Conservation (phyloP, 73 alveolate species). For the Effrenium voratum region DNA sequence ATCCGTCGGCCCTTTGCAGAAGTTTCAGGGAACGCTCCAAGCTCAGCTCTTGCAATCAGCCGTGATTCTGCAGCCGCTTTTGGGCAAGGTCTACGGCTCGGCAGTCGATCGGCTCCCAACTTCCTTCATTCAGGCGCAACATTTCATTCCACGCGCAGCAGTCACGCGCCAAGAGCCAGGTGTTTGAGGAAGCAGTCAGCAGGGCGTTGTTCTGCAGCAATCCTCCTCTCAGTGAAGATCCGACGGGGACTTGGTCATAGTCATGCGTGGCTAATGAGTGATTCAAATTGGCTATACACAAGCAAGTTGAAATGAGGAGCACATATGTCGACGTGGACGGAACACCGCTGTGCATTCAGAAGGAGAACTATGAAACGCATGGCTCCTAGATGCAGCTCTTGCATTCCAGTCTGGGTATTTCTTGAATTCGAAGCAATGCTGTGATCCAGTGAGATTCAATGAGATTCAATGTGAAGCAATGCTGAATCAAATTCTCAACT, state of each 20-base stretch:
- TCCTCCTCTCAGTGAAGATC: constrained; percentile 89
- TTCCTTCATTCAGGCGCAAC: constrained; percentile 53
- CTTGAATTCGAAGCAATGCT: neutral
- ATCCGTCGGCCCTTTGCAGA: constrained; percentile 87
- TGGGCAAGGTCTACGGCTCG: constrained; percentile 52
- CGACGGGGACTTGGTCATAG: neutral
- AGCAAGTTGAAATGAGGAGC: neutral
- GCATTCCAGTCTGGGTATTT: neutral
- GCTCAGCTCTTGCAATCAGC: neutral
- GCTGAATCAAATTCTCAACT: neutral
- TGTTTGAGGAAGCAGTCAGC: constrained; percentile 70
- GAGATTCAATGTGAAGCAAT: neutral
- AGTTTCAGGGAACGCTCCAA: constrained; percentile 64
- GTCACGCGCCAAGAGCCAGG: constrained; percentile 3
- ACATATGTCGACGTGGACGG: constrained; percentile 88
- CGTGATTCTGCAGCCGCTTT: neutral
- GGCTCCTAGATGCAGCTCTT: neutral
- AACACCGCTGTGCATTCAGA: constrained; percentile 68
- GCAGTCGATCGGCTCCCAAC: constrained; percentile 86
- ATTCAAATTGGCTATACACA: too few relatives aligned
- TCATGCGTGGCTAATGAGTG: too few relatives aligned
- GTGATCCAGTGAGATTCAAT: neutral
- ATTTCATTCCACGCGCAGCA: neutral
- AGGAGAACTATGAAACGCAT: constrained; percentile 69
- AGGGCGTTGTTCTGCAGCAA: constrained; percentile 91